Base-by-base conservation (phyloP, 208 protist genomes). In the Trypanosoma platydactyli region DNA sequence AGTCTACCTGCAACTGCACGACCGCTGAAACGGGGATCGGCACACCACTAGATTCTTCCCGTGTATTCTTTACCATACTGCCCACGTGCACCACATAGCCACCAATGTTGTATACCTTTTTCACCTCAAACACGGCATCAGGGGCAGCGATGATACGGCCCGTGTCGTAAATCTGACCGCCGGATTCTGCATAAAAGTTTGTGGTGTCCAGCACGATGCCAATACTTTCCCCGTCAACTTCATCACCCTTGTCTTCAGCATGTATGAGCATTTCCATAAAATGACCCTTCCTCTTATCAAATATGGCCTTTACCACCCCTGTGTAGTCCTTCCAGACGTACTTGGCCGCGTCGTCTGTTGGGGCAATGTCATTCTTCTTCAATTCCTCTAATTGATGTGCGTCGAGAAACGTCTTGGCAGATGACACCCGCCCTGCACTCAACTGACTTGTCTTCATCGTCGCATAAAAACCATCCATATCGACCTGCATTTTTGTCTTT, bases 171-270 rank as follows among this genome's bases (percentile, higher is more conserved):
- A 98, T 97, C 84, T 99, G 98, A 29, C 98, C 98, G 55, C 98
- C 98, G 35, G 92, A 84, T 84, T 99, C 98, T 22, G 97, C 85
- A 77, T 99, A 99, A 75, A 99, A 99, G 73, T 95, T 97, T n/a
- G 98, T 99, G 64, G 49, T 24, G 70, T 98, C 92, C 22, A 98
- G 77, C 30, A 99, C 86, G 46, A 99, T 74, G 56, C 96, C 97
- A 25, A 91, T 73, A 53, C 80, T 78, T 59, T 95, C 82, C 29
- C 52, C 53, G 24, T 77, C 78, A 42, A 71, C 63, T 35, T 76
- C 65, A 54, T 61, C 65, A 40, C 67, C 79, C 58, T 38, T 38
- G 33, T 71, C 59, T 35, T 76, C 68, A 54, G 55, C 68, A 46
- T 68, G 79, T 57, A 71, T 29, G 29, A 91, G 63, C 41, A 80